phyloP scores from a whole-genome alignment of 176 grass and related monocot species.

The Oropetium thomaeum region DNA sequence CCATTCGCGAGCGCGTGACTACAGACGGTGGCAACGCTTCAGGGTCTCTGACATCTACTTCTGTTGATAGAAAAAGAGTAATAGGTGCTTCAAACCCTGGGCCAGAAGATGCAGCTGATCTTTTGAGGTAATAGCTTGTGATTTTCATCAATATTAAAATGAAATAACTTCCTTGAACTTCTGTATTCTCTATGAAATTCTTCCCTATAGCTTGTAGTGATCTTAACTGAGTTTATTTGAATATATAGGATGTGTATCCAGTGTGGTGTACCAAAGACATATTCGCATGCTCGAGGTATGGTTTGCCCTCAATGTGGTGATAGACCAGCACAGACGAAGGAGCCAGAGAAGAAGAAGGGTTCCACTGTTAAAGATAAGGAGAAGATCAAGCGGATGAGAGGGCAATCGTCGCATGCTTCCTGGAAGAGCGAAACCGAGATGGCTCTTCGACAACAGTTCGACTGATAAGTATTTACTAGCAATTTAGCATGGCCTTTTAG shows the following conservation, averaged over 20 bases:
- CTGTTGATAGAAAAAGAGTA: slow-evolving; percentile 57
- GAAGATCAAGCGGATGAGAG: slow-evolving; percentile 89
- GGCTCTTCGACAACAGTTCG: slow-evolving; percentile 81
- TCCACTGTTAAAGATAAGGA: slow-evolving; percentile 84
- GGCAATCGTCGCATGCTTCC: slow-evolving; percentile 72
- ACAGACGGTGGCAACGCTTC: slow-evolving; percentile 31
- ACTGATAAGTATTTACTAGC: no score
- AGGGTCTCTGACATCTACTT: slow-evolving; percentile 16
- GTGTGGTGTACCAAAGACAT: slow-evolving; percentile 91
- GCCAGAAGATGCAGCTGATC: slow-evolving; percentile 79
- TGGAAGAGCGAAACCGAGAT: slow-evolving; percentile 99
- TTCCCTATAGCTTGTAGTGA: not conserved
- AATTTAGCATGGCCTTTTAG: not conserved
- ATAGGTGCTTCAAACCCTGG: slow-evolving; percentile 83
- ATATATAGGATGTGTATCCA: slow-evolving; percentile 71
- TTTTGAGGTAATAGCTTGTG: slow-evolving; percentile 62
- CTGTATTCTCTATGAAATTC: not conserved
- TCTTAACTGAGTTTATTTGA: not conserved
- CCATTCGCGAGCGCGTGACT: slow-evolving; percentile 67
- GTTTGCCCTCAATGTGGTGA: slow-evolving; percentile 76
- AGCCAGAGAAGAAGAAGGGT: slow-evolving; percentile 68
- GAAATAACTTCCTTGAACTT: not conserved
- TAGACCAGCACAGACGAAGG: slow-evolving; percentile 48
- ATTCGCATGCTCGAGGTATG: slow-evolving; percentile 69
- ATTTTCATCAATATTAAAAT: not conserved